Evolutionary conservation across 192 early-diverging fungal genomes (phyloP).

Genomic region (Coemansia sp.): DNA sequence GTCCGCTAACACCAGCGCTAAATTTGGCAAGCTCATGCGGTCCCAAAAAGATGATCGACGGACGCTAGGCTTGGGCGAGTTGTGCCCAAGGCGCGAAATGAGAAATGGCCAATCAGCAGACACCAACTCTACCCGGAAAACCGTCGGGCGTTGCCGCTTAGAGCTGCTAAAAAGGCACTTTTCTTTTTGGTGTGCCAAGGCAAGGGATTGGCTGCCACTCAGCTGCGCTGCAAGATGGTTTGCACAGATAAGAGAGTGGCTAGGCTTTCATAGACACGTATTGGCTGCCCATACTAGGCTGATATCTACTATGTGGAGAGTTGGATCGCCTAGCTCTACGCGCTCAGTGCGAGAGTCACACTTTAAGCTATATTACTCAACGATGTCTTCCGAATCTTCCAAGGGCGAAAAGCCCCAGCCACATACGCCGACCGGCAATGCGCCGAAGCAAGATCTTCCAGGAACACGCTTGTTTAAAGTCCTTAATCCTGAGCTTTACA

Average conservation of each 20-base stretch:
- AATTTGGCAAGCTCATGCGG: neutral
- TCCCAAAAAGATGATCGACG: neutral
- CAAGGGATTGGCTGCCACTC: neutral
- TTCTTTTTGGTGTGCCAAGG: neutral
- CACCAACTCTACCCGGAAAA: neutral
- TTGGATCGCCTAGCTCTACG: neutral
- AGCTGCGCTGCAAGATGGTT: neutral
- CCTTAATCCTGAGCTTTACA: slow-evolving; percentile 53
- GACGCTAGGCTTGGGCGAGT: neutral
- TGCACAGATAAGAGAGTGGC: no score
- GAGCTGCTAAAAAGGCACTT: neutral
- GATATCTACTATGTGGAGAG: neutral
- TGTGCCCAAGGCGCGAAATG: neutral
- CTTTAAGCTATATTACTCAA: neutral
- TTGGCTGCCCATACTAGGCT: neutral
- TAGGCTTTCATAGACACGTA: neutral
- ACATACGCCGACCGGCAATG: neutral
- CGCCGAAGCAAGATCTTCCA: slow-evolving; percentile 33
- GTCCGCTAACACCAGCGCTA: neutral
- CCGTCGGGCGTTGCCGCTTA: neutral
- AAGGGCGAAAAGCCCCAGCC: slow-evolving; percentile 5
- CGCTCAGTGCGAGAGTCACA: neutral
- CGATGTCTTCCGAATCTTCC: neutral
- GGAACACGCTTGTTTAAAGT: slow-evolving; percentile 52
- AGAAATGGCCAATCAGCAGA: neutral